phyloP scores from a whole-genome alignment of 78 protist species.

The Mantamonas sphyraenae region DNA sequence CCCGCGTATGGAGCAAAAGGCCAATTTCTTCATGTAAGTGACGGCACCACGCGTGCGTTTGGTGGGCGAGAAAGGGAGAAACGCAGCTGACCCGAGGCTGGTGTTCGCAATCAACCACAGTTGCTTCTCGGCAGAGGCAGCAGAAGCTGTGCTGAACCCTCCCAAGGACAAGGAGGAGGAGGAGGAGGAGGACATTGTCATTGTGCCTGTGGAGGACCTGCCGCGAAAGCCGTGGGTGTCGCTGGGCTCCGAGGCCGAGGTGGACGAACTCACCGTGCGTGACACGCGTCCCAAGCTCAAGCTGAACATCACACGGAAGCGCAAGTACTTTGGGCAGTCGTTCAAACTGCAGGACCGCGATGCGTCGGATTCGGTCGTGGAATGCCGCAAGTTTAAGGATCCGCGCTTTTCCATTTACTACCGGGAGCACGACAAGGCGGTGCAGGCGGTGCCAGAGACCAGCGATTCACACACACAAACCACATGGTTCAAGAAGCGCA shows the following conservation, averaged over 20 bases:
- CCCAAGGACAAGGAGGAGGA: background rate
- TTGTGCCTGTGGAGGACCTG: too few relatives aligned
- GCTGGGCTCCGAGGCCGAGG: background rate
- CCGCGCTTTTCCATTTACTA: slow-evolving; percentile 1
- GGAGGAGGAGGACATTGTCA: background rate
- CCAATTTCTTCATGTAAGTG: too few relatives aligned
- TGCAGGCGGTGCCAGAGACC: background rate
- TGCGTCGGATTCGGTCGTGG: background rate
- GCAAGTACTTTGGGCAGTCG: background rate
- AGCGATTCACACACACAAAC: background rate
- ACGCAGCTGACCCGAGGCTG: too few relatives aligned
- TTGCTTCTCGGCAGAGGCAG: background rate
- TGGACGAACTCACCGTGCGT: background rate
- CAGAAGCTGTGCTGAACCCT: background rate
- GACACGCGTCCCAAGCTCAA: background rate
- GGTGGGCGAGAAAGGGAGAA: too few relatives aligned
- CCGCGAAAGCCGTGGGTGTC: slow-evolving; percentile 18
- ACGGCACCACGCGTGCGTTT: too few relatives aligned
- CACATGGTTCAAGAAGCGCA: background rate
- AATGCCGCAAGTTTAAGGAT: slow-evolving; percentile 14
- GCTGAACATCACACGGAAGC: background rate
- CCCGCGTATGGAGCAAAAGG: too few relatives aligned
- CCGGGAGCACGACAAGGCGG: background rate
- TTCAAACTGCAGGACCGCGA: slow-evolving; percentile 12
- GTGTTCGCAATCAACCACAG: too few relatives aligned